Conservation (phyloP, 768 basidiomycete species). For the Phaffia tasmanica region DNA sequence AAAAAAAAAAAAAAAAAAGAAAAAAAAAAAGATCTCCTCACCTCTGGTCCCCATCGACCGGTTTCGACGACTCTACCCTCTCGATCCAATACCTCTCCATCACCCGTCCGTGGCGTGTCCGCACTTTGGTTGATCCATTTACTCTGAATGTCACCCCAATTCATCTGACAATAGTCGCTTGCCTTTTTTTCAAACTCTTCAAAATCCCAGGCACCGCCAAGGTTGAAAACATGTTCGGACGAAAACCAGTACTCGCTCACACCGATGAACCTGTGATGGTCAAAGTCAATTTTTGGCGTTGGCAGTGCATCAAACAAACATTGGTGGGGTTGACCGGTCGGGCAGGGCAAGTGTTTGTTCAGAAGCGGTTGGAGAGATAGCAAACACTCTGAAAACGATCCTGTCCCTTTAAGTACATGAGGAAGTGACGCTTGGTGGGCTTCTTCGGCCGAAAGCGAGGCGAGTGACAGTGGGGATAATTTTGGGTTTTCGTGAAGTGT, state of each 20-base stretch:
- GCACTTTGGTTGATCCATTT: conserved; percentile 43
- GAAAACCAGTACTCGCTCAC: conserved; percentile 99
- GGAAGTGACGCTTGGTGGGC: conserved; percentile 44
- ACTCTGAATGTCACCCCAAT: conserved; percentile 64
- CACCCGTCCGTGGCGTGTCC: conserved; percentile 41
- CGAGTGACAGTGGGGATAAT: conserved; percentile 11
- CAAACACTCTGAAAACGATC: conserved; percentile 79
- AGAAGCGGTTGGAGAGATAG: conserved; percentile 60
- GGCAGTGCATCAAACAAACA: conserved; percentile 92
- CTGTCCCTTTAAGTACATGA: conserved; percentile 68
- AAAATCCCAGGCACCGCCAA: conserved; percentile 91
- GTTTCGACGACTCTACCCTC: conserved; percentile 20
- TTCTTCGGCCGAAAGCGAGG: conserved; percentile 40
- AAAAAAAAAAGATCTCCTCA: conserved; percentile 57
- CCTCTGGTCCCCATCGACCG: conserved; percentile 39
- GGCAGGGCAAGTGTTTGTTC: conserved; percentile 73
- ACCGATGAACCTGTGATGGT: conserved; percentile 67
- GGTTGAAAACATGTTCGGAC: conserved; percentile 75
- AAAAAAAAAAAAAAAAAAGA: conserved; percentile 31
- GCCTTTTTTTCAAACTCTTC: conserved; percentile 93
- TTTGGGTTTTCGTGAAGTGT: conserved; percentile 48
- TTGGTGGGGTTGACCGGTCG: conserved; percentile 43
- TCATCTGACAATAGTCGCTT: conserved; percentile 63
- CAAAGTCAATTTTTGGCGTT: conserved; percentile 88
- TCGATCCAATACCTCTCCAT: conserved; percentile 32